phyloP scores from a whole-genome alignment of 768 basidiomycete genomes.

The Podaxis sp. region DNA sequence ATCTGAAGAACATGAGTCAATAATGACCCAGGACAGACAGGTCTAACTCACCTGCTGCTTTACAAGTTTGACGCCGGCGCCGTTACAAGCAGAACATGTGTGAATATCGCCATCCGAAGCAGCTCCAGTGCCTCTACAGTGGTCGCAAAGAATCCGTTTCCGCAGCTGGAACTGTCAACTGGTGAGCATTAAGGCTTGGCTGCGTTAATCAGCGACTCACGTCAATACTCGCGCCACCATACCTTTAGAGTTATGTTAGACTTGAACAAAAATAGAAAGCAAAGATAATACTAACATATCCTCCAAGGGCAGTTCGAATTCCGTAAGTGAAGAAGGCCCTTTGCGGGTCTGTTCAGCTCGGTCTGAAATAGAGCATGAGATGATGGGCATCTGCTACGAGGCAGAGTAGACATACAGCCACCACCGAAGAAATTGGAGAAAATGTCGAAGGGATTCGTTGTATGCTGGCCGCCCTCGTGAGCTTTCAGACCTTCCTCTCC shows the following conservation, averaged over 20 bases:
- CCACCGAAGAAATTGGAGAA: slow-evolving; percentile 93
- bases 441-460: slow-evolving; percentile 89
- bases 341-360: slow-evolving; percentile 62
- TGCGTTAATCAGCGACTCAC: slow-evolving; percentile 33
- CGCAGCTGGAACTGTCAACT: slow-evolving; percentile 78
- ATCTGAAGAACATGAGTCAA: slow-evolving; percentile 36
- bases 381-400: background rate
- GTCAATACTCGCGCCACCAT: slow-evolving; percentile 83
- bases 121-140: slow-evolving; percentile 94
- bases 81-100: slow-evolving; percentile 79
- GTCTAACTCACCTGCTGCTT: slow-evolving; percentile 61
- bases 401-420: slow-evolving; percentile 46
- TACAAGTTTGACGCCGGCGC: slow-evolving; percentile 78
- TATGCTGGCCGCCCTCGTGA: slow-evolving; percentile 78
- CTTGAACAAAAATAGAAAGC: slow-evolving; percentile 4
- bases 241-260: slow-evolving; percentile 39
- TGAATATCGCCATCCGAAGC: slow-evolving; percentile 86
- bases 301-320: slow-evolving; percentile 82
- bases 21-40: background rate
- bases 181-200: slow-evolving; percentile 9
- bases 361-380: slow-evolving; percentile 24
- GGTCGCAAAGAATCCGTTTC: slow-evolving; percentile 91
- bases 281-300: slow-evolving; percentile 56
- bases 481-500: slow-evolving; percentile 95
- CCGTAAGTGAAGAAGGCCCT: slow-evolving; percentile 71